Evolutionary conservation across 805 yeast species (phyloP), one percentile per base, ranked within the genome.

Genomic region (Sugiyamaella americana): DNA sequence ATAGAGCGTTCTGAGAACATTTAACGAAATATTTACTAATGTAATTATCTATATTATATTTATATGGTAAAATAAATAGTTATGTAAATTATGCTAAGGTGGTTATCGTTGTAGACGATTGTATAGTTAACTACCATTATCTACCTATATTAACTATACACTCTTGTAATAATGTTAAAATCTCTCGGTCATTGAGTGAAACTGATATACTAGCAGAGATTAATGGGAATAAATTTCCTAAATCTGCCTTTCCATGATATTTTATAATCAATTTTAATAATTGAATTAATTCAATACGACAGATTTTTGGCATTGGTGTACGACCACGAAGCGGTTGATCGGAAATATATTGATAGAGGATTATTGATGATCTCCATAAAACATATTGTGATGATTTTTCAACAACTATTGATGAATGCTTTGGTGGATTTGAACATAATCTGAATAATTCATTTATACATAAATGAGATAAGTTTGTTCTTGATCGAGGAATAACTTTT

Each of bases 271-370:
- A 34, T 13, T 44, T 21, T 13, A 67, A 51, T n/a, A 65, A 51
- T 26, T 52, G 53, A 2, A 53, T 30, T 13, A 88, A 57, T 60
- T 89, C 98, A 4, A 67, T 63, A 45, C 76, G 76, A 53, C 86
- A 87, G 5, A 84, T 62, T 35, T 74, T 70, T 0, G 91, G 76
- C 13, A 84, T 67, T 1, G 97, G 97, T 44, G 75, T 75, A 24
- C 62, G 68, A 30, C 79, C 76, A 4, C 82, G 59, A 10, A 88
- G 64, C 26, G 71, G 74, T 43, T 73, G 75, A 52, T 84, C 88
- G 13, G 82, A 77, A 4, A 84, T 67, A 51, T 77, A 80, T 49
- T 83, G 76, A 46, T 83, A 71, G 38, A 89, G 63, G 0, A 78
- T 73, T 50, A 84, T 71, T 0, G 84, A 78, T 21, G 75, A 66